Base-by-base conservation (phyloP, 2,329 filamentous ascomycete genomes). In the Beauveria pseudobassiana region DNA sequence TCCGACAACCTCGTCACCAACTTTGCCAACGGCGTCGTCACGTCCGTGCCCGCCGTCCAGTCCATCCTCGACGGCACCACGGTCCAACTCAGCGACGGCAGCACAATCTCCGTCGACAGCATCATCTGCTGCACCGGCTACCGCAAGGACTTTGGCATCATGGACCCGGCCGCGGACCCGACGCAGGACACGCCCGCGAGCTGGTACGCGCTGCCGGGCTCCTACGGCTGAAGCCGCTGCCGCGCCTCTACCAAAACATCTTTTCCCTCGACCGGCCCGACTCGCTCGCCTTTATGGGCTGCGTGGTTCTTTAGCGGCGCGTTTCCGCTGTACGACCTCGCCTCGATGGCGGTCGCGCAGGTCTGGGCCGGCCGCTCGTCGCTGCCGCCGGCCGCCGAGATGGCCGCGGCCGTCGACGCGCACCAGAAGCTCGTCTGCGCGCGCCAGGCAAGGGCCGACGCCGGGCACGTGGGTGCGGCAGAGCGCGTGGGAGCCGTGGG, bases 261-360 rank as follows among this genome's bases (percentile, higher is more conserved):
- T 78, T 82, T 63, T 77, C 78, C 1, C 70, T 77, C 0, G 67
- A 73, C 28, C 67, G 76, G 34, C 75, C 78, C 2, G 70, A 78
- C 9, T 78, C 75, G 7, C 70, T 81, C 6, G 80, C 77, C 0
- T 75, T 80, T 50, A 67, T 78, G 62, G 74, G 75, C 62, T 73
- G 73, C 55, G 67, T 70, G 71, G 8, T 72, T 74, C 42, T 67
- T 71, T 61, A 68, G 75, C 45, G 69, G 71, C 56, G 73, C 70
- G 59, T 76, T 64, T 20, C 70, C 72, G 14, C 67, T 77, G 9
- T 71, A 75, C 52, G 79, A 81, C 62, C 68, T 82, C 43, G 73
- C 72, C 5, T 69, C 73, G 45, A 79, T 79, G 77, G 65, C 66
- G 14, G 65, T 81, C 6, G 73, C 75, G 1, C 77, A 80, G 60